Conservation (phyloP, 2,329 filamentous ascomycete species). For the Aspergillus alliaceus region DNA sequence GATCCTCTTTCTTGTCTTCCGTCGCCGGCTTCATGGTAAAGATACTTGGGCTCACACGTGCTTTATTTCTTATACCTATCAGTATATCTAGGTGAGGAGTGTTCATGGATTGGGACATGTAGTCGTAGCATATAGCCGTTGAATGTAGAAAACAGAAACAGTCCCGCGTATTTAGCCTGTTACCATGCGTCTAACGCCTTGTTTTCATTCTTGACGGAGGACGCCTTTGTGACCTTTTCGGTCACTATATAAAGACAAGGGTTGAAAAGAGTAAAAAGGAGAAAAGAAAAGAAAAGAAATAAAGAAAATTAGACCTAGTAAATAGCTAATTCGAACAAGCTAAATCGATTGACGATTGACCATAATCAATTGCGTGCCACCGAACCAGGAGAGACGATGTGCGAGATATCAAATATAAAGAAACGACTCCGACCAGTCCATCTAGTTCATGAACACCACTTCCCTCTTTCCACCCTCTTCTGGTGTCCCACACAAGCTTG, state of each 20-base stretch:
- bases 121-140: no score
- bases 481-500: background rate
- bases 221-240: no score
- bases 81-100: no score
- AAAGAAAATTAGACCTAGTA: background rate
- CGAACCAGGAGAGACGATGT: background rate
- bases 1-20: background rate
- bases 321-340: constrained; percentile 2
- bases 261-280: background rate
- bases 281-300: background rate
- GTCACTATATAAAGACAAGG: background rate
- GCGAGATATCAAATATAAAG: background rate
- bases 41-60: no score
- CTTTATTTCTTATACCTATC: no score
- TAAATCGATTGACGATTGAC: constrained; percentile 4
- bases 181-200: no score
- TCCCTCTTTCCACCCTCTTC: no score
- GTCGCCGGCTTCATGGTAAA: no score
- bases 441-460: background rate
- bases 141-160: no score
- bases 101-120: no score
- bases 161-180: no score
- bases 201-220: no score
- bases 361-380: constrained; percentile 1
- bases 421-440: background rate